phyloP scores from a whole-genome alignment of 768 basidiomycete species.

The Favolaschia claudopus region DNA sequence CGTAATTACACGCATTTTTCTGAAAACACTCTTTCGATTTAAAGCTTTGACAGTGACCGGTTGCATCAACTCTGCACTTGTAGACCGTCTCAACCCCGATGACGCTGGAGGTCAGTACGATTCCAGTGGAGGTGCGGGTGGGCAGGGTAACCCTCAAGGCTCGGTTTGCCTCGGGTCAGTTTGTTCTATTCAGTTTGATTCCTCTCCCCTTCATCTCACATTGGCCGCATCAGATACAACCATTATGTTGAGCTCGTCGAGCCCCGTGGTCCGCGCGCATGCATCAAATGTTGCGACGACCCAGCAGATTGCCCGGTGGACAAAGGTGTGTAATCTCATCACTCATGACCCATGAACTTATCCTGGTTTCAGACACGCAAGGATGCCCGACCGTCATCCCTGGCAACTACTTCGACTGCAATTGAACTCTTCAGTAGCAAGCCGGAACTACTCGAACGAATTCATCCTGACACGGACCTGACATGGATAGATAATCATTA shows the following conservation, averaged over 20 bases:
- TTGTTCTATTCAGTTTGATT: too few relatives aligned
- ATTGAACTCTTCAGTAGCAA: conserved; percentile 35
- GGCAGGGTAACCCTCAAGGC: conserved; percentile 59
- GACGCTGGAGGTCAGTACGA: conserved; percentile 67
- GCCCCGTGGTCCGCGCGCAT: conserved; percentile 57
- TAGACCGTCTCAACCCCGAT: conserved; percentile 52
- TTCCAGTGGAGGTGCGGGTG: conserved; percentile 59
- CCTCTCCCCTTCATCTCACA: not conserved
- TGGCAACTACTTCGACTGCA: conserved; percentile 64
- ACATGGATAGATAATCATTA: too few relatives aligned
- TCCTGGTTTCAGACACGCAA: conserved; percentile 44
- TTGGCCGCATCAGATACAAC: conserved; percentile 48
- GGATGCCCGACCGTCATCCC: conserved; percentile 61
- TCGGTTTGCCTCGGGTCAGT: conserved; percentile 60
- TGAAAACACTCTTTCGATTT: not conserved
- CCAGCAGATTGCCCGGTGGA: conserved; percentile 60
- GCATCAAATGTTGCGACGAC: conserved; percentile 66
- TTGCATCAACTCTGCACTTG: conserved; percentile 54
- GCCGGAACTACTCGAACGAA: too few relatives aligned
- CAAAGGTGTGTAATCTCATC: conserved; percentile 42
- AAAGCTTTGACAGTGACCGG: conserved; percentile 56
- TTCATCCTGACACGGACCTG: not conserved
- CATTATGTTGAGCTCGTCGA: conserved; percentile 69
- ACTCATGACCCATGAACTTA: not conserved
- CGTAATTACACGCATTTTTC: too few relatives aligned